Evolutionary conservation across 441 rosid genomes (phyloP).

Genomic region (Viola pubescens): DNA sequence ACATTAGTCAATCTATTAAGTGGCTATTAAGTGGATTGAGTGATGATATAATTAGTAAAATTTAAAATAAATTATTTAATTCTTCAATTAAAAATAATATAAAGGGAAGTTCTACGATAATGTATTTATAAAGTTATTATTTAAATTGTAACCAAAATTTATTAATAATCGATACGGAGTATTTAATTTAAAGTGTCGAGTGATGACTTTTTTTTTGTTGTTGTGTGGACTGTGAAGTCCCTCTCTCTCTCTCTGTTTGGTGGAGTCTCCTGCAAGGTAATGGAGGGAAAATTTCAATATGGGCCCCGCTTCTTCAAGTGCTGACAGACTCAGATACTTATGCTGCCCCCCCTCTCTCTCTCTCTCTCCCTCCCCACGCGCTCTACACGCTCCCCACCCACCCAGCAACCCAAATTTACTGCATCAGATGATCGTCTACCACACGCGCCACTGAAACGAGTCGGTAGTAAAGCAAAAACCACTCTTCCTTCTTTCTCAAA

Average conservation of each 20-base stretch:
- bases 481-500: not conserved
- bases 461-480: constrained; percentile 1
- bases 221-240: not conserved
- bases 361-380: constrained; percentile 19
- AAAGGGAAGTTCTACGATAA: no score
- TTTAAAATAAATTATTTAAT: no score
- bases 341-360: not conserved
- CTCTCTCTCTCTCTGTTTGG: constrained; percentile 2
- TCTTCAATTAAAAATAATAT: no score
- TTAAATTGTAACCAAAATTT: no score
- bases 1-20: no score
- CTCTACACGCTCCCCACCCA: not conserved
- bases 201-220: not conserved
- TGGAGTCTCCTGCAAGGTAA: constrained; percentile 8
- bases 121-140: no score
- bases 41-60: no score
- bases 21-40: no score
- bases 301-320: constrained; percentile 38
- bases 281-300: constrained; percentile 10
- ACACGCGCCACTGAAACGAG: constrained; percentile 12
- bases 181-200: no score
- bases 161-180: no score
- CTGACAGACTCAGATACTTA: constrained; percentile 15
- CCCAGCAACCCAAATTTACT: not conserved
- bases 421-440: not conserved